A percentile compares a stretch with the other conserved stretches of the same genome.
Evolutionary conservation across 2,329 filamentous ascomycete genomes (phyloP).

Genomic region (Aspergillus sojae): DNA sequence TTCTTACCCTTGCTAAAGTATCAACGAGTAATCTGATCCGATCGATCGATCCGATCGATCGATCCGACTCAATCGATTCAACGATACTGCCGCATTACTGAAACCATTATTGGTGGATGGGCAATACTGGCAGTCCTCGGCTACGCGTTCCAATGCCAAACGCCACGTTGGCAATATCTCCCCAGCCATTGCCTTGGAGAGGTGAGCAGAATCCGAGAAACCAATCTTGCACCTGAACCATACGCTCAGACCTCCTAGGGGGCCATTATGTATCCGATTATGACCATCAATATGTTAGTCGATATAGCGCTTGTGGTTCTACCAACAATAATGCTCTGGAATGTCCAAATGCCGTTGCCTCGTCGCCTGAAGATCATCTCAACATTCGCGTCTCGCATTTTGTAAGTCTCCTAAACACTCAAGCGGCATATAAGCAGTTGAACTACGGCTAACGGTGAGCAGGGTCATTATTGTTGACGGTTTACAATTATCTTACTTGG

Average conservation of each 20-base stretch:
- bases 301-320: constrained; percentile 11
- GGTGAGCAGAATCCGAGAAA: not conserved
- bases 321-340: constrained; percentile 15
- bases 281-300: constrained; percentile 10
- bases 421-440: not conserved
- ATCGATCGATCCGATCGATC: not conserved
- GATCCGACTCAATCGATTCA: not conserved
- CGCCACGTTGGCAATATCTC: constrained; percentile 4
- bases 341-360: constrained; percentile 14
- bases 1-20: not conserved
- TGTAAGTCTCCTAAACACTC: not conserved
- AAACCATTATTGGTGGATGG: constrained; percentile 16
- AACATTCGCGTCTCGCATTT: constrained; percentile 7
- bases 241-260: constrained; percentile 12
- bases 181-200: constrained; percentile 4
- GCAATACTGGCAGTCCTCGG: constrained; percentile 17
- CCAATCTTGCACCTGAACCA: not conserved
- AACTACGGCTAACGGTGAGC: not conserved
- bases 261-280: constrained; percentile 15
- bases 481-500: constrained; percentile 4
- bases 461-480: constrained; percentile 5
- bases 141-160: constrained; percentile 19
- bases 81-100: not conserved
- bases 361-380: constrained; percentile 7
- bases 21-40: not conserved